A percentile compares a stretch with the other conserved stretches of the same genome.
Conservation (phyloP, 2,329 filamentous ascomycete species). For the Clonostachys chloroleuca region DNA sequence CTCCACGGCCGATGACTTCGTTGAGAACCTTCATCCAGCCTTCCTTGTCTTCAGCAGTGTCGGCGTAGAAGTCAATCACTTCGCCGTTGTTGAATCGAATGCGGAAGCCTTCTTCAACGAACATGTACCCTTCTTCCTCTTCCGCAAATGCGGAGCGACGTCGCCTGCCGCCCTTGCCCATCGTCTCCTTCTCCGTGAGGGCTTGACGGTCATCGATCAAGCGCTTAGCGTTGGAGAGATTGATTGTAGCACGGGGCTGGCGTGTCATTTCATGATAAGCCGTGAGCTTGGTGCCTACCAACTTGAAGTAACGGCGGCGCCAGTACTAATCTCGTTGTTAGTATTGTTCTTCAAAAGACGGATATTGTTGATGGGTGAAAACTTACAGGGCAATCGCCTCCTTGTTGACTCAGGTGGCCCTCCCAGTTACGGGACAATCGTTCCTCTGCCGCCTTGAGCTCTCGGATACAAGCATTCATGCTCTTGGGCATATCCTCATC, state of each 20-base stretch:
- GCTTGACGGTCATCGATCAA: constrained; percentile 88
- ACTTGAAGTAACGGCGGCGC: constrained; percentile 96
- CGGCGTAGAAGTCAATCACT: constrained; percentile 97
- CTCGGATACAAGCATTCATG: constrained; percentile 93
- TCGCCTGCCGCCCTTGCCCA: constrained; percentile 70
- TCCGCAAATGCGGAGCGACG: constrained; percentile 95
- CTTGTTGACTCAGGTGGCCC: constrained; percentile 90
- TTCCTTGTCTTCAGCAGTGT: constrained; percentile 82
- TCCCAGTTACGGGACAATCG: constrained; percentile 76
- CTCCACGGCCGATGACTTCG: constrained; percentile 60
- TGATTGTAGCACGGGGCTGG: constrained; percentile 95
- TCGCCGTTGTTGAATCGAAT: constrained; percentile 98
- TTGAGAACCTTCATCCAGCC: constrained; percentile 88
- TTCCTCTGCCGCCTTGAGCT: constrained; percentile 87
- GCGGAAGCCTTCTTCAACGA: constrained; percentile 97
- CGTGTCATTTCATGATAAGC: constrained; percentile 94
- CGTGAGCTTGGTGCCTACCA: constrained; percentile 84
- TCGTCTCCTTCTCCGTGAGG: constrained; percentile 79
- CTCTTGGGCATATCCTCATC: constrained; percentile 99
- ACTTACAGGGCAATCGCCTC: constrained; percentile 94
- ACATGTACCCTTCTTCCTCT: constrained; percentile 99
- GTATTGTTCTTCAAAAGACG: constrained; percentile 27
- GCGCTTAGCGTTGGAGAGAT: constrained; percentile 86
- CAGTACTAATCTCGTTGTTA: constrained; percentile 64
- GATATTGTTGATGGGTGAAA: too few relatives aligned